A percentile compares a stretch with the other conserved stretches of the same genome.
Evolutionary conservation across 768 basidiomycete species (phyloP).

Genomic region (Lactarius quietus): DNA sequence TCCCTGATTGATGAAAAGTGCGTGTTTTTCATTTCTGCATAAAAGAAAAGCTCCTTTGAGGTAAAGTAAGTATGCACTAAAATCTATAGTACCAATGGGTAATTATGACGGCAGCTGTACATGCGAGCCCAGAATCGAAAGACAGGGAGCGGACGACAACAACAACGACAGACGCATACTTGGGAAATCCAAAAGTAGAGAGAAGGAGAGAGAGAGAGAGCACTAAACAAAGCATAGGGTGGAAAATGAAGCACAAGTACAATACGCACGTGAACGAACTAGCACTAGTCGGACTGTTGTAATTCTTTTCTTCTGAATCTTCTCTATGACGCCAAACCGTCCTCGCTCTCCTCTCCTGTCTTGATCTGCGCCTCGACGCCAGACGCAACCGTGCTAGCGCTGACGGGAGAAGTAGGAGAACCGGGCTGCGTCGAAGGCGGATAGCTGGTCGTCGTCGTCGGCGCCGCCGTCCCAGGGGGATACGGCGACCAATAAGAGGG

Average conservation of each 20-base stretch:
- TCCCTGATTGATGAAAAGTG: not conserved
- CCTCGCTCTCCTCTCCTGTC: conserved; percentile 22
- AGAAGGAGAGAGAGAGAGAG: not conserved
- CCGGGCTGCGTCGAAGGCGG: conserved; percentile 16
- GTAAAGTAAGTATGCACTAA: conserved; percentile 14
- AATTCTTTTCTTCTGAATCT: too few relatives aligned
- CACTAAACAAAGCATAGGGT: conserved; percentile 7
- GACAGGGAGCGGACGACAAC: not conserved
- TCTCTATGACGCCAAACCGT: conserved; percentile 13
- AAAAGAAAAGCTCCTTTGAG: conserved; percentile 7
- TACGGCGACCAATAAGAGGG: conserved; percentile 25
- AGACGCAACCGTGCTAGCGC: conserved; percentile 20
- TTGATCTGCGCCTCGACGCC: conserved; percentile 24
- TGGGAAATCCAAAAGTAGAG: conserved; percentile 10
- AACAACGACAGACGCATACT: conserved; percentile 5
- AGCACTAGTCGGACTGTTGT: not conserved
- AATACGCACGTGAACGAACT: not conserved
- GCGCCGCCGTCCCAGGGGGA: not conserved
- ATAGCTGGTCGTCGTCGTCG: not conserved
- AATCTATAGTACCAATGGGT: conserved; percentile 18
- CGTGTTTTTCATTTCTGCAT: conserved; percentile 7
- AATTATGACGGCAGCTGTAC: conserved; percentile 19
- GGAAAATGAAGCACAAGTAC: conserved; percentile 1
- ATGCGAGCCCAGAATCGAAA: conserved; percentile 13
- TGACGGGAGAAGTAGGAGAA: conserved; percentile 22